Evolutionary conservation across 192 early-diverging fungal species (phyloP).

Genomic region (Mortierella antarctica): DNA sequence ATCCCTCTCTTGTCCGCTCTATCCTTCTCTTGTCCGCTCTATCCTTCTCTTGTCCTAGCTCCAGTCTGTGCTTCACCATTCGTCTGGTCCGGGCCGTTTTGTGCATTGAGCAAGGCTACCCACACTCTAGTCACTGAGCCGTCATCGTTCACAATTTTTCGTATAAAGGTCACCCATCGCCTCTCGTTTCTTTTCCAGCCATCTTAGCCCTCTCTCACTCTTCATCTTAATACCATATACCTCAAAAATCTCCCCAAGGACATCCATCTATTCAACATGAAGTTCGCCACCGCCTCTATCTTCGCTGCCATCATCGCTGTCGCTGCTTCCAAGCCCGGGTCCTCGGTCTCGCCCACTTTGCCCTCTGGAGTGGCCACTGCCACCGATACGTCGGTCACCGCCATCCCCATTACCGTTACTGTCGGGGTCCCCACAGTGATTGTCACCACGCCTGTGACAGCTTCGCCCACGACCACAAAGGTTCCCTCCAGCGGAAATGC

Average conservation of each 20-base stretch:
- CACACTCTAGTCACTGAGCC: too few species aligned
- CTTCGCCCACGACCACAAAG: background rate
- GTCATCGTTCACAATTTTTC: background rate
- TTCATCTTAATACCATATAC: background rate
- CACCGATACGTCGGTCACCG: constrained; percentile 5
- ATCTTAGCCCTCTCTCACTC: background rate
- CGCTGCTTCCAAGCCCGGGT: constrained; percentile 1
- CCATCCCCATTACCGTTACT: constrained; percentile 12
- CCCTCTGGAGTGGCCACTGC: constrained; percentile 1
- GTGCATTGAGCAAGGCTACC: too few species aligned
- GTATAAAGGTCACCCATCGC: background rate
- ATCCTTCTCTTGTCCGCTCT: too few species aligned
- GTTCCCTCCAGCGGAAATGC: constrained; percentile 15
- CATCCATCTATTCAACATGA: constrained; percentile 13
- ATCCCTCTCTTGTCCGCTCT: too few species aligned
- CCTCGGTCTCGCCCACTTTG: background rate
- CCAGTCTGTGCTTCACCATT: too few species aligned
- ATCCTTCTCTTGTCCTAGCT: too few species aligned
- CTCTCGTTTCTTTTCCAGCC: background rate
- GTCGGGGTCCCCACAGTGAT: constrained; percentile 3
- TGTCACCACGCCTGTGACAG: constrained; percentile 8
- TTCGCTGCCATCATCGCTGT: constrained; percentile 15
- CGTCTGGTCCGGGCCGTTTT: too few species aligned
- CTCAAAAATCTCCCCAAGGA: background rate
- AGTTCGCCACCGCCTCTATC: constrained; percentile 25